Evolutionary conservation across 164 flowering plant species (phyloP), one percentile per base, ranked within the genome.

Genomic region (Nymphaea colorata): DNA sequence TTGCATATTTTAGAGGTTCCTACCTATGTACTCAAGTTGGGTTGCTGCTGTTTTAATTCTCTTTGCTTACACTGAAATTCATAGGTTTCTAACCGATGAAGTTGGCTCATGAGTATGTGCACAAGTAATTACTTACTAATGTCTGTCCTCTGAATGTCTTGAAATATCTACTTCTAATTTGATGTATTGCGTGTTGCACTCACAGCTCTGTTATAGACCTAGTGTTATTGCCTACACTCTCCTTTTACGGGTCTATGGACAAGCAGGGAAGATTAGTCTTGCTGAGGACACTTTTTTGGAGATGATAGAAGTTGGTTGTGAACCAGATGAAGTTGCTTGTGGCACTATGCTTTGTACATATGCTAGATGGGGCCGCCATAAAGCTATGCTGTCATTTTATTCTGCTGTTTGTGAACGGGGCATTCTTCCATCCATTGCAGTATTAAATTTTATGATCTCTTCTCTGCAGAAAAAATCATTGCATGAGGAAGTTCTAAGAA

Each of bases 241-340:
- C 64, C 76, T 91, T 72, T 68, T 94, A 72, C 87, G 96, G 18
- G 65, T 74, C 15, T 89, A 94, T 80, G 98, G 98, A 71, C 93
- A 88, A 87, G 85, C 79, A 72, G 98, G 98, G 65, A 89, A 88
- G 82, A 84, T 94, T 68, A 84, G 81, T 74, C 84, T 91, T 69
- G 98, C 98, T 64, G 98, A 94, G 70, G 77, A 86, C 75, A 79
- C 81, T 59, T 94, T 94, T 82, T 73, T 94, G 85, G 97, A 91
- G 85, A 91, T 94, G 97, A 93, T 94, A 76, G 97, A 94, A 76
- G 87, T 83, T 47, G 95, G 96, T 67, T 88, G 91, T 76, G 98
- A 94, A 74, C 93, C 98, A 10, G 98, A 94, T 78, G 95, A 86
- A 77, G 86, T 94, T 80, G 97, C 97, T 70, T 91, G 96, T 77